Evolutionary conservation across 192 early-diverging fungal genomes (phyloP).

Genomic region (Podochytrium sp.): DNA sequence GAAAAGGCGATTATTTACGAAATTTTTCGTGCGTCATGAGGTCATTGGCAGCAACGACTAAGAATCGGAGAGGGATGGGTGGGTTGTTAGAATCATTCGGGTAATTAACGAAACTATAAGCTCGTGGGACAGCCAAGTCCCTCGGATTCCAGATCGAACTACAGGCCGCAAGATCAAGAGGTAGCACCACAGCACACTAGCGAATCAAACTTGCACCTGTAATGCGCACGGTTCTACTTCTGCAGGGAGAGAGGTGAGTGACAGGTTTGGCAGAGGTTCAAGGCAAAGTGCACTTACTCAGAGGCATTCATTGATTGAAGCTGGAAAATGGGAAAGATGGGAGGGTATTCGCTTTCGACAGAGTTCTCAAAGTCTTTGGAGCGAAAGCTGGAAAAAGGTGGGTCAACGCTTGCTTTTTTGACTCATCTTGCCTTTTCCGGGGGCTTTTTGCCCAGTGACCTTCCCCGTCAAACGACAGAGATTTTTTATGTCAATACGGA

Average conservation of each 20-base stretch:
- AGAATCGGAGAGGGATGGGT: background rate
- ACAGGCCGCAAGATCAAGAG: too few species aligned
- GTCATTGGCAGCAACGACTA: conserved; percentile 89
- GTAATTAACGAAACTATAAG: too few species aligned
- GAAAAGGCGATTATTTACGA: conserved; percentile 55
- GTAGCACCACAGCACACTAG: too few species aligned
- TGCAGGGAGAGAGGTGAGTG: background rate
- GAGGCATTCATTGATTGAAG: conserved; percentile 7
- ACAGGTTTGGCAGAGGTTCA: background rate
- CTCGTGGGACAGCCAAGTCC: background rate
- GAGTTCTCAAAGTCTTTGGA: too few species aligned
- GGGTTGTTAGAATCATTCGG: background rate
- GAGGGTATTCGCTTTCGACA: too few species aligned
- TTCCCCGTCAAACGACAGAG: too few species aligned
- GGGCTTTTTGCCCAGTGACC: too few species aligned
- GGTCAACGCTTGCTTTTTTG: too few species aligned
- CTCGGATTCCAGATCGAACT: background rate
- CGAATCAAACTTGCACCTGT: background rate
- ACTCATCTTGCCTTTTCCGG: too few species aligned
- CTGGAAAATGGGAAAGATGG: too few species aligned
- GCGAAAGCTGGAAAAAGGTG: too few species aligned
- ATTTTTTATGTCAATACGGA: too few species aligned
- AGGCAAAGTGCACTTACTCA: background rate
- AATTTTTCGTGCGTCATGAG: conserved; percentile 91
- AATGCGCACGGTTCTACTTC: conserved; percentile 13